phyloP scores from a whole-genome alignment of 257 asterid species.

The Buddleja alternifolia region DNA sequence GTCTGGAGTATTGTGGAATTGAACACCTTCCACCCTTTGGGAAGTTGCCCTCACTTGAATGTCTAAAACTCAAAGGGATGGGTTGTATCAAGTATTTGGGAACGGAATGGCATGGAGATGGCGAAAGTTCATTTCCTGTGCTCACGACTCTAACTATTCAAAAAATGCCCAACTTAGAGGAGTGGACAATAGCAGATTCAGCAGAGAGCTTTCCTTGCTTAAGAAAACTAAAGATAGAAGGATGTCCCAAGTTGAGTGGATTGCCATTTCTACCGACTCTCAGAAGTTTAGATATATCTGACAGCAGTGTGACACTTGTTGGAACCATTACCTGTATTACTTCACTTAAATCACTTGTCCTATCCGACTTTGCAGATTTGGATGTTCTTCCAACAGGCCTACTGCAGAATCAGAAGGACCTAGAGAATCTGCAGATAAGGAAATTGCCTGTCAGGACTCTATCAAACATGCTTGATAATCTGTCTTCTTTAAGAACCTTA shows the following conservation, averaged over 20 bases:
- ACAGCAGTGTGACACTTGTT: not conserved
- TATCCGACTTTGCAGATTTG: too few relatives aligned
- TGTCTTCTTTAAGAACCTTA: not conserved
- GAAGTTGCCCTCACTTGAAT: constrained; percentile 19
- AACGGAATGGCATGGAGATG: constrained; percentile 24
- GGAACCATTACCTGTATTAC: not conserved
- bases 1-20: not conserved
- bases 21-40: constrained; percentile 32
- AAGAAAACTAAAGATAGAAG: rapidly evolving
- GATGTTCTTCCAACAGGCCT: constrained; percentile 25
- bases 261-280: constrained; percentile 2
- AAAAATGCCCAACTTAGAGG: constrained; percentile 12
- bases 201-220: constrained; percentile 22
- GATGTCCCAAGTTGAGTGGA: constrained; percentile 11
- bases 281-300: not conserved
- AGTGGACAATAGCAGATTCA: constrained; percentile 23
- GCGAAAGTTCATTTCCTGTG: constrained; percentile 29
- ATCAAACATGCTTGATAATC: constrained; percentile 19
- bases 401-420: constrained; percentile 17
- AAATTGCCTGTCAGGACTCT: not conserved
- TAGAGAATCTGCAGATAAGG: not conserved
- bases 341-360: constrained; percentile 1
- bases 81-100: constrained; percentile 18
- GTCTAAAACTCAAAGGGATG: not conserved
- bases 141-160: not conserved